Evolutionary conservation across 2,329 filamentous ascomycete species (phyloP), one percentile per base, ranked within the genome.

Genomic region (Aspergillus arachidicola): DNA sequence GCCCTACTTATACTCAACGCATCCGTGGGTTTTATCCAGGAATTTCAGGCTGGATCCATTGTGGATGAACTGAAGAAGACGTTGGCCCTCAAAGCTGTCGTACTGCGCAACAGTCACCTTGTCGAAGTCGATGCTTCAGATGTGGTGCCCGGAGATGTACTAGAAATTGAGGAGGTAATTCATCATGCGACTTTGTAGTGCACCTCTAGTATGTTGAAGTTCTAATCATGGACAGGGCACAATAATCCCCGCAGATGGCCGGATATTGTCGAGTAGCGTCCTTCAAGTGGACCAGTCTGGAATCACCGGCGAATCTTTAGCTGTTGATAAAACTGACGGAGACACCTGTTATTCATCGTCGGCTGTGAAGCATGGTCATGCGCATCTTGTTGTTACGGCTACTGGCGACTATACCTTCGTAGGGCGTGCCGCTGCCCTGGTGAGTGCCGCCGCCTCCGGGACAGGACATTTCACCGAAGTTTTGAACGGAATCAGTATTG

Each of bases 21-120:
- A 48, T 82, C 81, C 68, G 93, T 96, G 67, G 92, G 93, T 81
- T 96, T 96, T 80, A 83, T 94, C 64, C 93, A 96, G 79, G 93
- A 96, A 81, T 96, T 86, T 80, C 92, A 96, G 80, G 93, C 93
- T 66, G 93, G 91, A 76, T 94, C 91, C 61, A 95, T 96, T 68
- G 92, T 96, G 80, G 92, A 94, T 56, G 92, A 95, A 77, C 82
- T 96, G 74, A 96, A 96, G 85, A 94, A 95, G 83, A 94, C 91
- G 60, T 87, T 96, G 45, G 93, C 93, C 62, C 87, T 96, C 57
- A 95, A 94, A 85, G 92, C 93, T 75, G 89, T 92, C 51, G 92
- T 96, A 71, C 86, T 95, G 76, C 91, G 93, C 84, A 91, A 94
- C 76, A 91, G 89, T 66, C 84, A 85, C 62, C 85, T 93, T 65